Conservation (phyloP, 805 yeast species). For the Metschnikowia vanudenii region DNA sequence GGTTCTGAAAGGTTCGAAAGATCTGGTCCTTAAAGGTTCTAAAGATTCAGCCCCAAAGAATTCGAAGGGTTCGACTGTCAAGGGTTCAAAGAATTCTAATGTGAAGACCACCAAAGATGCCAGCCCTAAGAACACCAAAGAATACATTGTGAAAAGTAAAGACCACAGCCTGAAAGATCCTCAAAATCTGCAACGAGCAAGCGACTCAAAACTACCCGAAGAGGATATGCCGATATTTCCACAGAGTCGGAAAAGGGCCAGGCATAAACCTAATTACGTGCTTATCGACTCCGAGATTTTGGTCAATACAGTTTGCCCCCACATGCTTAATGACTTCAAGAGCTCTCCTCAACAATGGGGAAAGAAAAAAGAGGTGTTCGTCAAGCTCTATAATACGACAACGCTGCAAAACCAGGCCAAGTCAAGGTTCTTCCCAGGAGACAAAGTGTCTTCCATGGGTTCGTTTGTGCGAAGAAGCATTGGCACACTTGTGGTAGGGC, state of each 20-base stretch:
- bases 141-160: background rate
- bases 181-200: too few species aligned
- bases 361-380: slow-evolving; percentile 6
- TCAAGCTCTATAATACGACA: slow-evolving; percentile 2
- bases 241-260: background rate
- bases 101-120: background rate
- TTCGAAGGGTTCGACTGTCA: background rate
- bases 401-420: background rate
- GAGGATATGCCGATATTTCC: background rate
- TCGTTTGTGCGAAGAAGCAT: slow-evolving; percentile 1
- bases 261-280: slow-evolving; percentile 11
- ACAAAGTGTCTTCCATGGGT: slow-evolving; percentile 2
- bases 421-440: slow-evolving; percentile 7
- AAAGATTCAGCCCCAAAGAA: background rate
- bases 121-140: background rate
- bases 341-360: slow-evolving; percentile 13
- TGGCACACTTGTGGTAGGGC: background rate
- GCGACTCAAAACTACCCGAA: too few species aligned
- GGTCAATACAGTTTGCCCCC: slow-evolving; percentile 14
- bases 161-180: background rate
- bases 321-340: slow-evolving; percentile 14
- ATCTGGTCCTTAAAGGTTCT: background rate
- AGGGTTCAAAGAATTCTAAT: background rate
- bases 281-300: slow-evolving; percentile 14
- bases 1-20: background rate